Evolutionary conservation across 352 stramenopile genomes (phyloP), one percentile per base, ranked within the genome.

Genomic region (Globisporangium paddicum): DNA sequence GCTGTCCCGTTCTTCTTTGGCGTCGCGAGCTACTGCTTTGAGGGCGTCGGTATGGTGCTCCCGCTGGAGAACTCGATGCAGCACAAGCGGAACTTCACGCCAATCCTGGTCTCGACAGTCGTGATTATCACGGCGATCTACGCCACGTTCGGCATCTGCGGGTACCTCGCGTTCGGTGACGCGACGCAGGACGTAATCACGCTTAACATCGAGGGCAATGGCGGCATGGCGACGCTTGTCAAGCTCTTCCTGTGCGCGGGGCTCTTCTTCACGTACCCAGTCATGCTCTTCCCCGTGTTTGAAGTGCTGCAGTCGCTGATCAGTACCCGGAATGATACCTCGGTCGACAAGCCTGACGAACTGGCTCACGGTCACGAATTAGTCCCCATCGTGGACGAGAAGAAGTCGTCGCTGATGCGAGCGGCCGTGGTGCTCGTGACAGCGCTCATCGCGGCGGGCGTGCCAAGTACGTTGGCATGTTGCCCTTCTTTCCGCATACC

Each of bases 271-370:
- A 96, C 91, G 44, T 97, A 97, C 58, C 91, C 91, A 4, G 77
- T 98, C 23, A 97, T 97, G 91, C 86, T 98, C 60, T 97, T 96
- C 68, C 91, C 89, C 0, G 86, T 97, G 6, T 95, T 93, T 64
- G 84, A 85, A n/a, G 69, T 92, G n/a, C 56, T 90, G 1, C 57
- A 82, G 26, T 67, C 73, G 21, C 44, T 78, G 23, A n/a, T n/a
- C n/a, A n/a, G n/a, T n/a, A n/a, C n/a, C n/a, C n/a, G n/a, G n/a
- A n/a, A n/a, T n/a, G n/a, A n/a, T n/a, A n/a, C n/a, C n/a, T n/a
- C n/a, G n/a, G n/a, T n/a, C n/a, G n/a, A n/a, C n/a, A n/a, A n/a
- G n/a, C n/a, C n/a, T n/a, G n/a, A n/a, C n/a, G n/a, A n/a, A n/a
- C n/a, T n/a, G n/a, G n/a, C n/a, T n/a, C n/a, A n/a, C n/a, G n/a